Evolutionary conservation across 2,329 filamentous ascomycete genomes (phyloP), one percentile per base, ranked within the genome.

Genomic region (Aspergillus bombycis): DNA sequence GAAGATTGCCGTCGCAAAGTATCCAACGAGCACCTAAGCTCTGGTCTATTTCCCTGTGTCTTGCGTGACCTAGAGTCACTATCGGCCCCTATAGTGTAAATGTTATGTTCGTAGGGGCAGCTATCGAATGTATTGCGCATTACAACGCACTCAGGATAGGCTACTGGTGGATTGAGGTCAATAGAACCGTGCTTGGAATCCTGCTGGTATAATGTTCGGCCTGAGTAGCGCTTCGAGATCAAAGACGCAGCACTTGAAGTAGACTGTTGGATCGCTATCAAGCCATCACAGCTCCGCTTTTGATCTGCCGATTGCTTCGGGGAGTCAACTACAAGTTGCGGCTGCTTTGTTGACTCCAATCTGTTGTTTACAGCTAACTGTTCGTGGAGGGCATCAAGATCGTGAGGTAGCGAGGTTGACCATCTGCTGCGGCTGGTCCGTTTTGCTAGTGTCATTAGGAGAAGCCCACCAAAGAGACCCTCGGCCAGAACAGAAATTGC

Each of bases 401-500:
- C 73, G 30, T 71, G 70, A 0, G 69, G 62, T 23, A 70, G 68
- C 12, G 68, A 64, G 11, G 59, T 64, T 8, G 72, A 70, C 71
- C 71, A 75, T 54, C 63, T 63, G 26, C 52, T 64, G 64, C 43
- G 57, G 43, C 38, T 63, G 48, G 41, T 21, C 16, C 43, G 32
- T 19, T 46, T 43, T 23, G 60, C 48, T n/a, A 60, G 59, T 53
- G 52, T 63, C 26, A 56, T 61, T 62, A 74, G 60, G n/a, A 77
- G 58, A 50, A 67, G 71, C 12, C 75, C 74, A 56, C 69, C 75
- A 53, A 75, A 72, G 4, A 74, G 54, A 16, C 73, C 71, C 58
- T 79, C 72, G 4, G 62, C 57, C 12, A 78, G 70, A 11, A 78
- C 65, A 2, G 76, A 76, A 4, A 76, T 57, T 3, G 70, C 69